These are phyloP conservation scores for Colletotrichum tropicale DNA, from an alignment of 2,329 filamentous ascomycete genomes.

Conservation along the genomic window DNA sequence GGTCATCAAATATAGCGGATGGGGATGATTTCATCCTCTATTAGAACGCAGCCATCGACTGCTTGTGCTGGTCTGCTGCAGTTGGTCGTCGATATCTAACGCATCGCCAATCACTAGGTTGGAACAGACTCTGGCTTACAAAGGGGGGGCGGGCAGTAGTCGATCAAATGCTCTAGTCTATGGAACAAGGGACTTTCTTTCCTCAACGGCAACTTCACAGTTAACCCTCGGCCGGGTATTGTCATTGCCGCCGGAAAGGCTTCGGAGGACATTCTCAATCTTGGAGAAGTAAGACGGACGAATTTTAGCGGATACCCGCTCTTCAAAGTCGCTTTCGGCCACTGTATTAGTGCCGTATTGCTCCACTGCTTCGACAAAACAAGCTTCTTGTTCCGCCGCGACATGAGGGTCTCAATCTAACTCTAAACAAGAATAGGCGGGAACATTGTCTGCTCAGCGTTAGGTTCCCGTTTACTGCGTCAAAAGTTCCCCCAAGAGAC, in stretches of 20 bases:
- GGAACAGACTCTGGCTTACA: background rate
- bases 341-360: background rate
- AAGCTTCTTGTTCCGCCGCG: background rate
- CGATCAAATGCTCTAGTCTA: background rate
- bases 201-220: background rate
- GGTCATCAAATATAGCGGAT: background rate
- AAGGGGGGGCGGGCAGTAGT: background rate
- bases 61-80: background rate
- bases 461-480: background rate
- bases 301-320: background rate
- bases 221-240: background rate
- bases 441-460: background rate
- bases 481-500: background rate
- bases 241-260: background rate
- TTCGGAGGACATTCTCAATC: background rate
- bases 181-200: no score
- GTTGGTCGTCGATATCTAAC: background rate
- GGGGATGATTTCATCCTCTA: background rate
- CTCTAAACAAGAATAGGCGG: background rate
- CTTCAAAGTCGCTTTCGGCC: background rate
- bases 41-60: background rate
- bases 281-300: background rate
- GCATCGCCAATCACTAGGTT: background rate
- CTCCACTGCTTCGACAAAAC: background rate
- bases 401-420: background rate